Conservation (phyloP, 176 grass and related monocot genomes). For the Alloteropsis semialata region DNA sequence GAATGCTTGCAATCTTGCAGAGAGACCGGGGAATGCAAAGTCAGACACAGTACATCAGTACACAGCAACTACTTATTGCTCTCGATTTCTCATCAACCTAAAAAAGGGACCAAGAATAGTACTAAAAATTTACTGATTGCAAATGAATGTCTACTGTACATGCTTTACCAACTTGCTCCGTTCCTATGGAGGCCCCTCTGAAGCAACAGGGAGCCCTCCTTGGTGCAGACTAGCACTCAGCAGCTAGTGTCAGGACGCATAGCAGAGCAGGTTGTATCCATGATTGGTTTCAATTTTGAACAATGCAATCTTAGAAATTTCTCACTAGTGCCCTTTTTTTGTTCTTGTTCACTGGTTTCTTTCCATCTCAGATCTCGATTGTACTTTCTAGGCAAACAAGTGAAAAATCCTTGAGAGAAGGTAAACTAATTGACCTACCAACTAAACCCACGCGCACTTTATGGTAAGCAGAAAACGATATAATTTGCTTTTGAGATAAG, state of each 20-base stretch:
- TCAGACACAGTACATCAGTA: not conserved
- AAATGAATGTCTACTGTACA: constrained; percentile 29
- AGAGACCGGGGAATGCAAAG: not conserved
- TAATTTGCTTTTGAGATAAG: constrained; percentile 26
- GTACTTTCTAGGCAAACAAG: not conserved
- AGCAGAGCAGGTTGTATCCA: constrained; percentile 4
- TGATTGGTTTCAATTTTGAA: constrained; percentile 15
- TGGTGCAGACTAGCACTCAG: constrained; percentile 27
- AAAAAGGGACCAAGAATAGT: not conserved
- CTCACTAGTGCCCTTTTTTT: not conserved
- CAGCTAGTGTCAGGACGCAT: constrained; percentile 1
- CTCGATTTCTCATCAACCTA: not conserved
- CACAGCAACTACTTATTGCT: not conserved
- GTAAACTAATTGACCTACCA: constrained; percentile 35
- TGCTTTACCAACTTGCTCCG: constrained; percentile 18
- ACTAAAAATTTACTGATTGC: constrained; percentile 19
- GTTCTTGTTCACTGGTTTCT: not conserved
- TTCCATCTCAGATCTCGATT: not conserved
- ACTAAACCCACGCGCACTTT: constrained; percentile 24
- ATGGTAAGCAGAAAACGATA: constrained; percentile 6
- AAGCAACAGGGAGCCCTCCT: not conserved
- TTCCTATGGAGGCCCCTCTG: not conserved
- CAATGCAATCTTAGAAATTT: not conserved
- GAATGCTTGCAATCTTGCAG: not conserved
- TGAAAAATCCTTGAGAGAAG: constrained; percentile 9